Base-by-base conservation (phyloP, 2,329 filamentous ascomycete species). In the Cytospora piceicola region DNA sequence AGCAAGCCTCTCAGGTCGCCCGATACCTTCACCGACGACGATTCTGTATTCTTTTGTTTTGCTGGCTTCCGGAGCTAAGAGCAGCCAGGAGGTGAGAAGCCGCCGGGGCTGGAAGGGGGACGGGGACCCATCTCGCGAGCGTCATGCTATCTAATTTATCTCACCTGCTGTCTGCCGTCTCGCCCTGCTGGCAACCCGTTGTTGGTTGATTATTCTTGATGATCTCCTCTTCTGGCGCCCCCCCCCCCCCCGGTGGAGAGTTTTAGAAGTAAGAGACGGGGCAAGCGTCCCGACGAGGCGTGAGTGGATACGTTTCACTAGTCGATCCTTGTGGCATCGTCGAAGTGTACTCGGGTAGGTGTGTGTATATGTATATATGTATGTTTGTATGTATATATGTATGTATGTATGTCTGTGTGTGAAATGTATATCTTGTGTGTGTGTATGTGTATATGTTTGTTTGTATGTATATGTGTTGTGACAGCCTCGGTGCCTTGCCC, bases 241-340 rank as follows among this genome's bases (percentile, higher is more conserved):
- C 32, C 32, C 11, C 32, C 32, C 32, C 32, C 30, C 30, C 30
- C 30, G 5, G 32, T 34, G 32, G 32, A 34, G 42, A 15, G 17
- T 20, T 22, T 46, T 4, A 46, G n/a, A 15, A 15, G 7, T 7
- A 7, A n/a, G 5, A 46, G n/a, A 46, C 42, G 42, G 42, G 42
- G 42, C 20, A 8, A 22, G 42, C 42, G n/a, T 46, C 42, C 42
- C 42, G 42, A 22, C 17, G 42, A 34, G 32, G 42, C 5, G 32
- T 34, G 32, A 12, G 42, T 46, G 42, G 42, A 46, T 46, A 46
- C 42, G n/a, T 20, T 46, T 46, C 42, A 46, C 22, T 46, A 46
- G 42, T 46, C 42, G 42, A 46, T 22, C 42, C 42, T 46, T 46
- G 42, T 46, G 42, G 20, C 42, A 46, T n/a, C 42, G 42, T 46